Evolutionary conservation across 2,329 filamentous ascomycete species (phyloP).

Genomic region (Arachnomyces sp.): DNA sequence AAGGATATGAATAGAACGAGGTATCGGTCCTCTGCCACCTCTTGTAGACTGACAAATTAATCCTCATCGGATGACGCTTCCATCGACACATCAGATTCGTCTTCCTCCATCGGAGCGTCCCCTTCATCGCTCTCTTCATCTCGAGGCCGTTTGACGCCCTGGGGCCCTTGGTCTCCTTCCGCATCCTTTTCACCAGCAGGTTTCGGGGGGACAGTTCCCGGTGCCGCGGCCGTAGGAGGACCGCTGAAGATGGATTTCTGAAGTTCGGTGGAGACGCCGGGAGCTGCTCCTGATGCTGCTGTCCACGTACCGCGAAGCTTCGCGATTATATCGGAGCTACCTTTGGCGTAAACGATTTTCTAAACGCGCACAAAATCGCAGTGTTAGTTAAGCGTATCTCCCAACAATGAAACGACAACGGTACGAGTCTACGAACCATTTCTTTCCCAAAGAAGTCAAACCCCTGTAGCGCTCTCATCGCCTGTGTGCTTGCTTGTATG

Average conservation of each 20-base stretch:
- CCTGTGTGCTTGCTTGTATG: slow-evolving; percentile 82
- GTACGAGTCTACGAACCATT: slow-evolving; percentile 55
- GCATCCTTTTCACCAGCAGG: slow-evolving; percentile 36
- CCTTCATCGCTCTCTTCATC: slow-evolving; percentile 53
- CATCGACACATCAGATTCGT: slow-evolving; percentile 60
- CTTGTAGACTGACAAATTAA: slow-evolving; percentile 25
- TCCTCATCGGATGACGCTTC: slow-evolving; percentile 68
- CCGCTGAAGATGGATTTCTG: slow-evolving; percentile 76
- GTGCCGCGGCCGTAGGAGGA: slow-evolving; percentile 34
- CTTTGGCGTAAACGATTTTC: slow-evolving; percentile 87
- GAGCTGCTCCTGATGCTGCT: slow-evolving; percentile 44
- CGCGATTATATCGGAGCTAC: slow-evolving; percentile 76
- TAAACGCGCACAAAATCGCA: slow-evolving; percentile 29
- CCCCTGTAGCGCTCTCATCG: slow-evolving; percentile 80
- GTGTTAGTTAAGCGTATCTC: too few relatives aligned
- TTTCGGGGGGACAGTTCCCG: slow-evolving; percentile 43
- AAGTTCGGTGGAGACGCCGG: slow-evolving; percentile 60
- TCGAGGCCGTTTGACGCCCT: slow-evolving; percentile 60
- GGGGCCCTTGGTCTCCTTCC: slow-evolving; percentile 44
- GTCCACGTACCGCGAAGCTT: slow-evolving; percentile 89
- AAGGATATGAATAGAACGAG: too few relatives aligned
- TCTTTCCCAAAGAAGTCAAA: slow-evolving; percentile 77
- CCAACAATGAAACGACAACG: background rate
- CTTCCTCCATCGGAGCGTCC: slow-evolving; percentile 54
- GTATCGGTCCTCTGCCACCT: slow-evolving; percentile 2